Percentiles rank a stretch among this genome's conserved stretches.
Conservation (phyloP, 179 eudicot species). For the Beta lomatogona region DNA sequence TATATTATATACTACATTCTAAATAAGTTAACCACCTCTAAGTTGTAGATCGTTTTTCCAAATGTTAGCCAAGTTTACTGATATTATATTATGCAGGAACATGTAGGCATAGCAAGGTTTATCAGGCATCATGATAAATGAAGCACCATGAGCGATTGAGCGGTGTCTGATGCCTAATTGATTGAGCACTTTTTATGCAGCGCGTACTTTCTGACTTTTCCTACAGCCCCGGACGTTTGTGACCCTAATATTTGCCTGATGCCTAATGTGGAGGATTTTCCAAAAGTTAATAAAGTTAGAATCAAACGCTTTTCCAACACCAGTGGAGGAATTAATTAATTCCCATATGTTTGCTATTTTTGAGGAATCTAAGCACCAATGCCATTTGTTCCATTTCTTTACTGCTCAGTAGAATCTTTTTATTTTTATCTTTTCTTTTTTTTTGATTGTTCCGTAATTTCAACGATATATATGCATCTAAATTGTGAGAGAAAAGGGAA, state of each 20-base stretch:
- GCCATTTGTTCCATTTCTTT: not conserved
- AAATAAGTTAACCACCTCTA: too few relatives aligned
- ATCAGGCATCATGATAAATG: not conserved
- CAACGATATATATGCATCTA: too few relatives aligned
- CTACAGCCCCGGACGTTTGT: not conserved
- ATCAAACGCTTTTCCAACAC: constrained; percentile 13
- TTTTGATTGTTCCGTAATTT: too few relatives aligned
- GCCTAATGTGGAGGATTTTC: constrained; percentile 13
- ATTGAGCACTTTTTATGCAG: not conserved
- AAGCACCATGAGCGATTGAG: constrained; percentile 13
- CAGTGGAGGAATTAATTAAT: constrained; percentile 13
- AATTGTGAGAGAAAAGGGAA: not conserved
- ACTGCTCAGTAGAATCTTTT: not conserved
- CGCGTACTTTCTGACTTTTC: not conserved
- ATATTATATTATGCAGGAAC: not conserved
- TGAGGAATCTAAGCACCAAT: not conserved
- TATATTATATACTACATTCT: too few relatives aligned
- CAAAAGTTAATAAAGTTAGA: constrained; percentile 4
- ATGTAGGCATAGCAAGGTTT: not conserved
- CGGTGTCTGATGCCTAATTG: not conserved
- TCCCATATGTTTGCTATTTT: not conserved
- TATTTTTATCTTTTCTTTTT: not conserved
- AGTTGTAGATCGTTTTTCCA: too few relatives aligned
- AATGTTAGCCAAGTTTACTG: too few relatives aligned
- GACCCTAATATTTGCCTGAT: constrained; percentile 1